Base-by-base conservation (phyloP, 2,329 filamentous ascomycete species). In the Hymenoscyphus linearis region DNA sequence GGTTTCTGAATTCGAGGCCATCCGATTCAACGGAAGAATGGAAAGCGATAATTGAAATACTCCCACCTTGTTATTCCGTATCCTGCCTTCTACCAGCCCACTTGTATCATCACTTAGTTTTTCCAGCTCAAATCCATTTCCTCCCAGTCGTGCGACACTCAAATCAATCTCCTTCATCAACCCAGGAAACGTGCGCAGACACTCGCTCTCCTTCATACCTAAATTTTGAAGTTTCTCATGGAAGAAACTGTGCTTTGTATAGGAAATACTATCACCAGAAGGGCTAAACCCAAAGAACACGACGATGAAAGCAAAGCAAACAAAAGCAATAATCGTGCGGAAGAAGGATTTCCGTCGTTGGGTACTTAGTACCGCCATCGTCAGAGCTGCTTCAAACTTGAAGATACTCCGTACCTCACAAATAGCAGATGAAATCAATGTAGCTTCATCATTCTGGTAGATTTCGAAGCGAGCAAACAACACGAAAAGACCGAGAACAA, bases 91-190 rank as follows among this genome's bases (percentile, higher is more conserved):
- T 13, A 78, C 62, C 0, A 77, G 76, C 0, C 79, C 79, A 7
- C 61, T 60, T 16, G 74, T 72, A 16, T 76, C 72, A 35, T 69
- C 73, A 34, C 73, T 68, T 53, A 70, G 67, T 34, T 66, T 71
- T 58, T 71, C 55, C 14, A 82, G 71, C 3, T 67, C 67, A 66
- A 82, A 82, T 3, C 76, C 73, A 13, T 37, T 53, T 26, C 31
- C 44, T 6, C 35, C 35, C 22, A 40, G 80, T 59, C 76, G 68
- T 25, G 75, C 72, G 1, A 80, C 76, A 7, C 73, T 75, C 55
- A 76, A 68, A 40, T 80, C 78, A 61, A 83, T 75, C 60, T 82
- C 76, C 44, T 74, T 73, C 0, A 74, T 78, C 18, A 83, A 71
- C 2, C 75, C 76, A 0, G 81, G 80, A 63, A 83, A 83, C 1